phyloP scores from a whole-genome alignment of 768 basidiomycete species.

The Filobasidium wieringae region DNA sequence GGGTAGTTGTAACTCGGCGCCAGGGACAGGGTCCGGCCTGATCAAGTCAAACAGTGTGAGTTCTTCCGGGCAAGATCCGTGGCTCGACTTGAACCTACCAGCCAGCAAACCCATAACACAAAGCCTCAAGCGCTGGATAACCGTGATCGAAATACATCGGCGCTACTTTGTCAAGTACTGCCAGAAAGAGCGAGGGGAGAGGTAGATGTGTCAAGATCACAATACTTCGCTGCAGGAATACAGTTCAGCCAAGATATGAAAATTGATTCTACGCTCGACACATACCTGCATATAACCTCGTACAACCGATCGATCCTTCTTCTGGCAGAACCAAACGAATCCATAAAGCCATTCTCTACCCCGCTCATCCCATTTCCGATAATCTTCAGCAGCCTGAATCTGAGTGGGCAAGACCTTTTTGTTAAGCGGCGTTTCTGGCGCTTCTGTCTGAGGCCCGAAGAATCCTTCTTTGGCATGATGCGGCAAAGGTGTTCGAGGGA shows the following conservation, averaged over 20 bases:
- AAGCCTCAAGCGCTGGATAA: conserved; percentile 67
- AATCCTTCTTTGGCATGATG: conserved; percentile 43
- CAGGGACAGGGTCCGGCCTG: conserved; percentile 66
- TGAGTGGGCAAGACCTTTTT: conserved; percentile 2
- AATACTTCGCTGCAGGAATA: conserved; percentile 58
- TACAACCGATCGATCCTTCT: conserved; percentile 28
- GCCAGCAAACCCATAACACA: conserved; percentile 69
- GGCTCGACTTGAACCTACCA: conserved; percentile 49
- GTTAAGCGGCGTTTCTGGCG: conserved; percentile 7
- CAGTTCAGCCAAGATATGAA: conserved; percentile 1
- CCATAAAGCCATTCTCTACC: conserved; percentile 39
- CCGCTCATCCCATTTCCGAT: conserved; percentile 36
- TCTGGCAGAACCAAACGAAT: conserved; percentile 39
- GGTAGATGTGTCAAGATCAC: conserved; percentile 69
- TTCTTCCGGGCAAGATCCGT: no score
- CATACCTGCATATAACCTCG: conserved; percentile 39
- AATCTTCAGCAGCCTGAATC: conserved; percentile 35
- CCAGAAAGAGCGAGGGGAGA: conserved; percentile 67
- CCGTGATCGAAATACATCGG: conserved; percentile 57
- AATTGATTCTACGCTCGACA: not conserved
- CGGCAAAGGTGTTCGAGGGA: conserved; percentile 13
- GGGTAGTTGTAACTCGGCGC: conserved; percentile 61
- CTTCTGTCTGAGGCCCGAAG: conserved; percentile 25
- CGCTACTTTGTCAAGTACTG: conserved; percentile 58
- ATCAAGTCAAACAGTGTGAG: not conserved